Conservation (phyloP, 805 yeast genomes). For the Spathaspora arborariae region DNA sequence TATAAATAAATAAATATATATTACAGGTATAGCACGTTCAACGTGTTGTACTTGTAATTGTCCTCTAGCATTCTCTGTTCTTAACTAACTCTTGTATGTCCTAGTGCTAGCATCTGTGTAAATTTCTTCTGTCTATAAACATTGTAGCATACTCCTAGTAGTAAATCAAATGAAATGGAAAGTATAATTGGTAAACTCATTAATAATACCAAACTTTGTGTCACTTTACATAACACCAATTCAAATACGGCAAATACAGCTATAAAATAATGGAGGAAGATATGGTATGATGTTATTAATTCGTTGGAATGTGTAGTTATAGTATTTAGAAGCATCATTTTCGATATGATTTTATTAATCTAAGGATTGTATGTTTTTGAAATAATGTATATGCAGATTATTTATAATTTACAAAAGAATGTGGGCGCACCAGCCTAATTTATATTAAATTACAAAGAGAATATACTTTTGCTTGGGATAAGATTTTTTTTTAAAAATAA, state of each 20-base stretch:
- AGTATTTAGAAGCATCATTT: neutral
- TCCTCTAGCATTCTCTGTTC: too few relatives aligned
- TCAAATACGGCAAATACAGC: neutral
- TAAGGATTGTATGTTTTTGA: neutral
- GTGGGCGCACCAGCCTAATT: neutral
- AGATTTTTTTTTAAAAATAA: too few relatives aligned
- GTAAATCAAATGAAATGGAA: conserved; percentile 1
- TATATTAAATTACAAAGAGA: neutral
- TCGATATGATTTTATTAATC: too few relatives aligned
- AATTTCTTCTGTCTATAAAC: neutral
- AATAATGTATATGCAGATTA: neutral
- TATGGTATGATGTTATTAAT: neutral
- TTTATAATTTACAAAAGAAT: neutral
- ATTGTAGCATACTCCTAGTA: neutral
- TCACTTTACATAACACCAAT: neutral
- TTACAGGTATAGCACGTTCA: too few relatives aligned
- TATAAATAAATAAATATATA: too few relatives aligned
- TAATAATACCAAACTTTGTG: neutral
- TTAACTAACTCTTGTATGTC: too few relatives aligned
- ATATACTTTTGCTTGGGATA: neutral
- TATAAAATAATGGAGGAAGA: neutral
- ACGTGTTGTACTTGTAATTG: too few relatives aligned
- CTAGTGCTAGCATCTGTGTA: too few relatives aligned
- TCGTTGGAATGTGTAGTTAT: neutral
- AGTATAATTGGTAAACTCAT: neutral